Base-by-base conservation (phyloP, 208 protist genomes). In the Endotrypanum monterogeii region DNA sequence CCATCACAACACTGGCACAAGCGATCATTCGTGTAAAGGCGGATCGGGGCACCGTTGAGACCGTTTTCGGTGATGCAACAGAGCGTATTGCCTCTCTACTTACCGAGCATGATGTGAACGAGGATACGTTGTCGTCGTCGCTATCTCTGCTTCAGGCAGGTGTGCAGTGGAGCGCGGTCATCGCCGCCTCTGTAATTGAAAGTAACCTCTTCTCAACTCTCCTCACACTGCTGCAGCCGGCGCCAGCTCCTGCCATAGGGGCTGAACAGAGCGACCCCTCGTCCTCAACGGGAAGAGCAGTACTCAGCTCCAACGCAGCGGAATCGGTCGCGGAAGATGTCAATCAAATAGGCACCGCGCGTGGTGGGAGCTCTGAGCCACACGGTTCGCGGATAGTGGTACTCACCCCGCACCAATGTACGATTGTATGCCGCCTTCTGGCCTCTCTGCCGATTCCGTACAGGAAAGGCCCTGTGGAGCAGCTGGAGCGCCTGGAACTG, bases 31-130 rank as follows among this genome's bases (percentile, higher is more conserved):
- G 83, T n/a, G 84, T 94, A 23, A 80, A 76, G 46, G 48, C 48
- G 16, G 78, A 91, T 51, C 65, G 79, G 20, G 71, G 63, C 1
- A 70, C 83, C 35, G 89, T 97, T 0, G 79, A 83, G 65, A 41
- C 70, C 32, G 82, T 87, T 16, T 95, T 91, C 71, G 83, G 85
- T 30, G 89, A 93, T 61, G 60, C 88, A 39, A 72, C 71, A 20
- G 55, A 69, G 37, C 66, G 75, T 18, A 81, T 95, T n/a, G 50
- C 87, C 4, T 55, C 57, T 18, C 35, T 93, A 30, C 60, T 94
- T 7, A 79, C 75, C 32, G 67, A 79, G 41, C 65, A 39, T 14
- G 73, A 79, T 37, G 69, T 85, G 39, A 76, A 87, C 48, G 89
- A 96, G 30, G 76, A 67, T 25, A 85, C 83, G 28, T 90, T 92